Evolutionary conservation across 495 filamentous ascomycete species (phyloP), one percentile per base, ranked within the genome.

Genomic region (Lasiosphaeria miniovina): DNA sequence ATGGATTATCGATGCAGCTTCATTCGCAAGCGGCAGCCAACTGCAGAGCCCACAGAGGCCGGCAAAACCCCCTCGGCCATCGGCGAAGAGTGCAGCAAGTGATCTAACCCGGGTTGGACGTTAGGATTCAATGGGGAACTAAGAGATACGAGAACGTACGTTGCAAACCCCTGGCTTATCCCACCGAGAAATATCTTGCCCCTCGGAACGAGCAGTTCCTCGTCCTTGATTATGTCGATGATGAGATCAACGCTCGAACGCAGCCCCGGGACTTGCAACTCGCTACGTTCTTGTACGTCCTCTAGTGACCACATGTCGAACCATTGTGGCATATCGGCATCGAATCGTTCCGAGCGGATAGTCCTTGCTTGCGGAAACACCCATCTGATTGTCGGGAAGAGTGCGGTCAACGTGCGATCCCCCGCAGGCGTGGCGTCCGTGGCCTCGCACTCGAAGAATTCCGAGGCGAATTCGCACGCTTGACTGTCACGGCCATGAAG

Each of bases 161-260:
- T 52, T 55, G 59, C 59, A 51, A 61, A 61, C 7, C 59, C 59
- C 48, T 61, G 59, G 45, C 59, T 61, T 9, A 61, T 61, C 12
- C 59, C 59, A 14, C 35, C 59, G 1, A 61, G 53, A 24, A 56
- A 34, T 48, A 61, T 56, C 11, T 53, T 61, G 9, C 17, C 43
- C 33, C 52, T 60, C 31, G 40, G 35, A 10, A 61, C 24, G 35
- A 55, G 36, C 45, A 40, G 32, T 33, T 55, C 59, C 48, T 61
- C 59, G 33, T 56, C 15, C 35, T 56, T 11, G 46, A 57, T 52
- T 11, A 36, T 34, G 10, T 52, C 6, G 51, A 35, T 4, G 48
- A 61, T 5, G 31, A 32, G 36, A 24, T 51, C 38, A 34, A 61
- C 45, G 45, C 52, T 56, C 34, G 41, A 40, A 4, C 15, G 31